Conservation (phyloP, 331 rosid genomes). For the Quercus lobata region DNA sequence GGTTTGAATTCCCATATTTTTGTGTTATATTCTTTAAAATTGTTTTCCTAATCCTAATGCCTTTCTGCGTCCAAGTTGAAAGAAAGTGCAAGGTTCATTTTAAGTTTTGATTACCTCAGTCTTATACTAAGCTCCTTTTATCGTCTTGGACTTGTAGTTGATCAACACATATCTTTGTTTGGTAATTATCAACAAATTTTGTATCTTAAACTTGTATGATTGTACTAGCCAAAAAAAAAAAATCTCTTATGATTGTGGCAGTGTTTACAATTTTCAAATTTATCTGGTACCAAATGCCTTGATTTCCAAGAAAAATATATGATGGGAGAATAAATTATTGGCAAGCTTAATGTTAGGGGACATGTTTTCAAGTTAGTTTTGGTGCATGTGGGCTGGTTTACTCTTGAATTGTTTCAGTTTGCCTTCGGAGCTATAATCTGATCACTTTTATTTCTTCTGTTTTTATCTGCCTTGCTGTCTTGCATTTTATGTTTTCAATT, state of each 20-base stretch:
- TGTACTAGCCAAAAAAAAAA: not conserved
- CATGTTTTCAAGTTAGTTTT: not conserved
- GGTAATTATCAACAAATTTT: not conserved
- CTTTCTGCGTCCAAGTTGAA: not conserved
- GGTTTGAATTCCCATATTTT: not conserved
- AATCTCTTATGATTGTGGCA: not conserved
- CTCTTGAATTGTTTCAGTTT: not conserved
- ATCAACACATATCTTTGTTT: not conserved
- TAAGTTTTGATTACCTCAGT: not conserved
- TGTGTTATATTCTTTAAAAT: not conserved
- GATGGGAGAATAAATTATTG: not conserved
- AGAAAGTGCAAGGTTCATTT: not conserved
- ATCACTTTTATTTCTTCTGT: not conserved
- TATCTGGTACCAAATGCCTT: not conserved
- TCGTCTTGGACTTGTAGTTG: not conserved
- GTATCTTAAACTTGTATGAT: not conserved
- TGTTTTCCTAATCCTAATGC: not conserved
- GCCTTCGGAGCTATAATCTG: not conserved
- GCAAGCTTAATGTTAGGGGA: not conserved
- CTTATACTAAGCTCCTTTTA: not conserved
- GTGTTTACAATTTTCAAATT: not conserved
- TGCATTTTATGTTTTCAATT: not conserved
- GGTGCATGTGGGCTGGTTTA: not conserved
- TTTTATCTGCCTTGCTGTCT: not conserved
- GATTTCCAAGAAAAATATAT: not conserved